Base-by-base conservation (phyloP, 2,329 filamentous ascomycete species). In the Colletotrichum spaethianum region DNA sequence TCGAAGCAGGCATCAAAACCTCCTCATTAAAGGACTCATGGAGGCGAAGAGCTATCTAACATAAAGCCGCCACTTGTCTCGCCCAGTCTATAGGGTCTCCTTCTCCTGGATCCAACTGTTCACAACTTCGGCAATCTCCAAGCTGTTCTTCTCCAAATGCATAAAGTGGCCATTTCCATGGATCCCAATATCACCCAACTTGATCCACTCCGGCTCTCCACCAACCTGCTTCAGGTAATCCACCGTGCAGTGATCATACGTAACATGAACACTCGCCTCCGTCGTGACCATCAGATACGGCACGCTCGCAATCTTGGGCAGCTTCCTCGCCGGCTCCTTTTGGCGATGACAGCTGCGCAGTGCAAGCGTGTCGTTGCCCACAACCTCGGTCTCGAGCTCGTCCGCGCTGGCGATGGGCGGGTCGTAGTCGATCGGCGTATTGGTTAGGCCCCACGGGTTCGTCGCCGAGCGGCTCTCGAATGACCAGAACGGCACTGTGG, bases 141-240 rank as follows among this genome's bases (percentile, higher is more conserved):
- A 73, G 69, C 84, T 89, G 75, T 90, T 89, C 75, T 80, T 82
- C 79, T 90, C 88, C 42, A 90, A 75, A 56, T 88, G 88, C 79
- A 86, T 82, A 70, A 90, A 82, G 75, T 90, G 88, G 0, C 87
- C 88, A 70, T 91, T 91, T 0, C 89, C 89, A 28, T 79, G 76
- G 1, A 90, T 84, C 0, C 82, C 82, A 1, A 80, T 67, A 0
- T 85, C 77, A 0, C 80, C 83, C 55, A 91, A 79, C 61, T 82
- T 79, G 44, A 88, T 74, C 79, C 83, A 84, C 2, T 86, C 80
- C 1, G 83, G 81, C 0, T 75, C 70, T 1, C 86, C 82, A 0
- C 89, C 88, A 2, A 85, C 87, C 75, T 91, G 89, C 63, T 78
- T 75, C 75, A 91, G 76, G 76, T 86, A 91, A 16, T 78, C 73